Percentiles rank a stretch among this genome's conserved stretches.
phyloP scores from a whole-genome alignment of 176 grass and related monocot genomes.

The Raddia guianensis region DNA sequence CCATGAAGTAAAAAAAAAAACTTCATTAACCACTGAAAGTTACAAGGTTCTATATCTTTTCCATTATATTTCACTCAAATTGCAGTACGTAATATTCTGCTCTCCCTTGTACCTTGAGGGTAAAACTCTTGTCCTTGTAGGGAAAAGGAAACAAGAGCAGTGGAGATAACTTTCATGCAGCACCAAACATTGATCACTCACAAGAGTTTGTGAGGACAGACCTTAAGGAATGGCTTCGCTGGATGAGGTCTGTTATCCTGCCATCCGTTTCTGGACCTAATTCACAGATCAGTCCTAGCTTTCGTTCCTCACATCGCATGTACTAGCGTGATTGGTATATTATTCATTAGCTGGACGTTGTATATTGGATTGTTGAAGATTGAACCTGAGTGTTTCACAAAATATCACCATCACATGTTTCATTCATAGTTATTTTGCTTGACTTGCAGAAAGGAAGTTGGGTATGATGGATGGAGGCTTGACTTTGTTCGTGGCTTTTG shows the following conservation, averaged over 20 bases:
- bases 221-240: slow-evolving; percentile 91
- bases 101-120: neutral
- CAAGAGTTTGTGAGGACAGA: slow-evolving; percentile 97
- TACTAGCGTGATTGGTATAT: slow-evolving; percentile 17
- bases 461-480: slow-evolving; percentile 97
- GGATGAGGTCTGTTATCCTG: slow-evolving; percentile 66
- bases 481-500: slow-evolving; percentile 99
- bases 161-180: slow-evolving; percentile 97
- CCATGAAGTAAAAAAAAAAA: neutral
- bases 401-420: slow-evolving; percentile 21
- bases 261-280: slow-evolving; percentile 31
- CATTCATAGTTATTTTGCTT: slow-evolving; percentile 23
- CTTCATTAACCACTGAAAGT: slow-evolving; percentile 1
- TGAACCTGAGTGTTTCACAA: neutral
- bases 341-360: slow-evolving; percentile 6
- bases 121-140: slow-evolving; percentile 54
- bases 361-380: slow-evolving; percentile 10
- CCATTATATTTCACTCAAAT: neutral
- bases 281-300: neutral
- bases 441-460: slow-evolving; percentile 77
- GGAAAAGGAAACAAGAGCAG: slow-evolving; percentile 97
- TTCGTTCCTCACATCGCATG: neutral
- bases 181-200: slow-evolving; percentile 98
- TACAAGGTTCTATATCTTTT: slow-evolving; percentile 15
- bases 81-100: neutral